Evolutionary conservation across 208 protist species (phyloP), one percentile per base, ranked within the genome.

Genomic region (Leishmania tropica): DNA sequence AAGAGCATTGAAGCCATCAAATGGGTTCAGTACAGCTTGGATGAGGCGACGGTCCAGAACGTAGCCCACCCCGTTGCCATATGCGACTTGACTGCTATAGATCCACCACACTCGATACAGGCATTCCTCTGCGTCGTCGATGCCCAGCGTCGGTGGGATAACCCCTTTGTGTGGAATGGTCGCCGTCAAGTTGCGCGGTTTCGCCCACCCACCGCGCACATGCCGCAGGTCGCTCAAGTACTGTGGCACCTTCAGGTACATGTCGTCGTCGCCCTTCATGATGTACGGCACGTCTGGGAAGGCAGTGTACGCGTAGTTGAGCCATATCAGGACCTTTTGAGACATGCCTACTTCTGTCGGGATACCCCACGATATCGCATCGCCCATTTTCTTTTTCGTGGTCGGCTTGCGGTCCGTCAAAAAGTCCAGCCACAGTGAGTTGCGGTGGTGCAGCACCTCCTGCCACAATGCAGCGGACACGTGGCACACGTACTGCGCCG

Each of bases 231-330:
- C 89, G 53, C 80, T 76, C 45, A 92, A 78, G 51, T 81, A 88
- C 81, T 92, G 86, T 74, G 89, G 89, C 78, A 92, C 86, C 70
- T 83, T 85, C 53, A 89, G 11, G 65, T 88, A 92, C 56, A 76
- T 80, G 80, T 92, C 88, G 80, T 92, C 88, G 51, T 92, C 88
- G 35, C 86, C 81, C 71, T 89, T 92, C 64, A 77, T 85, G 53
- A 92, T 64, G 76, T 85, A 92, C 48, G 58, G 48, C 47, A 81
- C 81, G 53, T 85, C 74, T 56, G 83, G 80, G 37, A 89, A 91
- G 1, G 81, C 51, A 54, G 51, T 54, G 51, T 54, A 54, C 13
- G 51, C 51, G 4, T 54, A 54, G 51, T 54, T 51, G 73, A 88
- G 83, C 85, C 82, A 87, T 21, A 85, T 19, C 45, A 85, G 76